Conservation (phyloP, 495 filamentous ascomycete species). For the Tuber microsphaerosporum region DNA sequence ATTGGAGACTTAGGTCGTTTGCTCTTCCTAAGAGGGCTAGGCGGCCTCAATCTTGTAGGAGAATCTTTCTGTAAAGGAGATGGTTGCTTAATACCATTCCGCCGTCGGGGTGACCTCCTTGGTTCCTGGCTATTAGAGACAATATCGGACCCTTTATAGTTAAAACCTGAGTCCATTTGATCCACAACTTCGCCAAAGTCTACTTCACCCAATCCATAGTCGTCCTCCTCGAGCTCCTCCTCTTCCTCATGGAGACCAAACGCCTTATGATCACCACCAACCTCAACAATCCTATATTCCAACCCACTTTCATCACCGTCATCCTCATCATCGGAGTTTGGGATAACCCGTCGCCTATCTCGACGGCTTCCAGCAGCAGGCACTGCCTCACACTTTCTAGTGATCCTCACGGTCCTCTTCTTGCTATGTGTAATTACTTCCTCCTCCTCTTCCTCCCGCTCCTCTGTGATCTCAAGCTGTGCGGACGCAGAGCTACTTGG, state of each 20-base stretch:
- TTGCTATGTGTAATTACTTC: slow-evolving; percentile 17
- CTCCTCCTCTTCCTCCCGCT: slow-evolving; percentile 23
- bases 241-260: neutral
- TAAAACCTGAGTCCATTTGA: slow-evolving; percentile 8
- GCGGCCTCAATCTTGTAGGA: slow-evolving; percentile 22
- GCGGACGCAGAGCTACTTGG: slow-evolving; percentile 3
- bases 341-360: slow-evolving; percentile 14
- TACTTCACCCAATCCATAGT: slow-evolving; percentile 14
- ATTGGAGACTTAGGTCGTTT: slow-evolving; percentile 11
- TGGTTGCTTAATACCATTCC: slow-evolving; percentile 10
- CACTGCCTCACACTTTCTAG: slow-evolving; percentile 7
- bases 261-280: slow-evolving; percentile 1
- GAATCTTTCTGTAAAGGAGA: slow-evolving; percentile 32
- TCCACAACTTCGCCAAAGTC: slow-evolving; percentile 12
- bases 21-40: slow-evolving; percentile 1
- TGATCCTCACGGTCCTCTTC: slow-evolving; percentile 15
- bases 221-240: slow-evolving; percentile 21
- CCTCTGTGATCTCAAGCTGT: slow-evolving; percentile 17
- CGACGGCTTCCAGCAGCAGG: neutral
- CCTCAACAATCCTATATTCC: neutral
- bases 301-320: neutral
- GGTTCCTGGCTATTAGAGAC: neutral
- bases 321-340: slow-evolving; percentile 26
- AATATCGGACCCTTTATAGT: neutral
- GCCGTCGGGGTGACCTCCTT: slow-evolving; percentile 3